Conservation (phyloP, 176 grass and related monocot genomes). For the Ananas comosus region DNA sequence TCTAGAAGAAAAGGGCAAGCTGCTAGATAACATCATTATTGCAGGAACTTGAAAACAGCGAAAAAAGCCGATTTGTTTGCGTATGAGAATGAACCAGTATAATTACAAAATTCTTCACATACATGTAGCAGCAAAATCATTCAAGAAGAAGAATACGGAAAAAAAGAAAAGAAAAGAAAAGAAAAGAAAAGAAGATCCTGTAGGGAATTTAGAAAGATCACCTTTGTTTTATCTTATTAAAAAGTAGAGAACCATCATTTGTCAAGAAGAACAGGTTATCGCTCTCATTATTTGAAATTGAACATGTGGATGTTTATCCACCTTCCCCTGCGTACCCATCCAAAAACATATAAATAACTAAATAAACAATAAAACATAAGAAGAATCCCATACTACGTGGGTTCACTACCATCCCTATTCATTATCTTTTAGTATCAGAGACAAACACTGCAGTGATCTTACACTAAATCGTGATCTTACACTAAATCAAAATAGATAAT, state of each 20-base stretch:
- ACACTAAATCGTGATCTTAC: constrained; percentile 45
- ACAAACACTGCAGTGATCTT: constrained; percentile 18
- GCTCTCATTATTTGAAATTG: background rate
- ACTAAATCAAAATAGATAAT: constrained; percentile 50
- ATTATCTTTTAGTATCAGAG: constrained; percentile 29
- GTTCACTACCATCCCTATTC: constrained; percentile 7
- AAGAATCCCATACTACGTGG: background rate
- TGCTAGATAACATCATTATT: background rate
- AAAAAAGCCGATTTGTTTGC: background rate
- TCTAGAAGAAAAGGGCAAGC: background rate
- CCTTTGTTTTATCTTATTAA: background rate
- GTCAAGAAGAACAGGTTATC: background rate
- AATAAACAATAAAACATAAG: background rate
- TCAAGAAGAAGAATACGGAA: background rate
- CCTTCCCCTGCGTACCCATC: background rate
- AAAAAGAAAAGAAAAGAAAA: background rate
- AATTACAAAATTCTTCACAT: background rate
- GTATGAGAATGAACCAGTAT: background rate
- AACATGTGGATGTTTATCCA: background rate
- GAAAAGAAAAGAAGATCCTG: background rate
- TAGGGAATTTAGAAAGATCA: background rate
- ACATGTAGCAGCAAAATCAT: background rate
- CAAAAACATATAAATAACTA: background rate
- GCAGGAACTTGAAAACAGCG: background rate
- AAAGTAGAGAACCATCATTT: background rate